phyloP scores from a whole-genome alignment of 106 monocot genomes.

The Acanthochlamys bracteata region DNA sequence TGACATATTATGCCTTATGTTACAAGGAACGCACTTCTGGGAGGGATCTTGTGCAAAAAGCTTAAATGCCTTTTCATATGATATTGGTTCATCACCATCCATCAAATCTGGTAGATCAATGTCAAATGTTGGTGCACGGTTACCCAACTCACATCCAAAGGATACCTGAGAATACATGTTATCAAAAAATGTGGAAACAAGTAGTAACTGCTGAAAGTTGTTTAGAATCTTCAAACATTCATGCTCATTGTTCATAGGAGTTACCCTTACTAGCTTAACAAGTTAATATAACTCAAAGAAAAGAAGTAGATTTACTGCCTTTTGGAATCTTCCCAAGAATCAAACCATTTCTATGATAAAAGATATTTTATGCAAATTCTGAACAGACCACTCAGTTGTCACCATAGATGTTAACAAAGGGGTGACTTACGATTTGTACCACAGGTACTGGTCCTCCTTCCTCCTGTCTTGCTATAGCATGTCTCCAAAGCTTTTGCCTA shows the following conservation, averaged over 20 bases:
- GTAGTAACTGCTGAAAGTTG: too few relatives aligned
- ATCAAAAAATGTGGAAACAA: too few relatives aligned
- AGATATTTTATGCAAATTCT: too few relatives aligned
- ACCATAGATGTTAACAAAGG: not conserved
- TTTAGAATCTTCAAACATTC: too few relatives aligned
- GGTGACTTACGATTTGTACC: constrained; percentile 33
- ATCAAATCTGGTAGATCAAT: constrained; percentile 83
- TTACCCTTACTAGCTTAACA: too few relatives aligned
- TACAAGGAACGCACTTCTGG: constrained; percentile 60
- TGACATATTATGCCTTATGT: too few relatives aligned
- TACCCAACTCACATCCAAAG: constrained; percentile 86
- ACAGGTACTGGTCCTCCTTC: constrained; percentile 22
- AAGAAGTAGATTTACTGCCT: too few relatives aligned
- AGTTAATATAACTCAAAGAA: too few relatives aligned
- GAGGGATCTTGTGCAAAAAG: constrained; percentile 86
- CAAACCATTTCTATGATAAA: too few relatives aligned
- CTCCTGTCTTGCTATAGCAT: constrained; percentile 29
- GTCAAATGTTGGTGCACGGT: constrained; percentile 94
- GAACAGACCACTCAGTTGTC: too few relatives aligned
- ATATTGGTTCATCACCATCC: constrained; percentile 74
- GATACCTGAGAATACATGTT: constrained; percentile 46
- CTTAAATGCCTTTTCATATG: constrained; percentile 61
- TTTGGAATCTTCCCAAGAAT: too few relatives aligned
- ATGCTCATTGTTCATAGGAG: too few relatives aligned
- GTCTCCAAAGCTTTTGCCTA: constrained; percentile 46